Evolutionary conservation across 2,329 filamentous ascomycete genomes (phyloP).

Genomic region (Penicillium vulpinum): DNA sequence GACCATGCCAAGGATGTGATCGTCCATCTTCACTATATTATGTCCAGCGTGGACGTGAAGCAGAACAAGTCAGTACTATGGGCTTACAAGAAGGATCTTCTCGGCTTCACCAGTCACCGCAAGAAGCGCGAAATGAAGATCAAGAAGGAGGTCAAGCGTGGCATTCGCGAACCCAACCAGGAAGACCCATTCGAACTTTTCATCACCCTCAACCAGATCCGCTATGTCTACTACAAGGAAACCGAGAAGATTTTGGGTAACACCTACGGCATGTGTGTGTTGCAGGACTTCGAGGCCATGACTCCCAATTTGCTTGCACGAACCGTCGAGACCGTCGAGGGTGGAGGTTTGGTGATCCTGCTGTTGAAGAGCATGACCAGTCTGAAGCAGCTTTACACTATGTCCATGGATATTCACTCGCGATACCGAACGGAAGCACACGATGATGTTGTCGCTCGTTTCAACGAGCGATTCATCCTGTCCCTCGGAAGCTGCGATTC

Average conservation of each 20-base stretch:
- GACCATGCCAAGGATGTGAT: constrained; percentile 95
- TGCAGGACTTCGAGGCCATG: constrained; percentile 96
- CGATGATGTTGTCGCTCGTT: constrained; percentile 88
- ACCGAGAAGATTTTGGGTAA: constrained; percentile 98
- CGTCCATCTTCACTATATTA: constrained; percentile 90
- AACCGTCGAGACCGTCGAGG: constrained; percentile 96
- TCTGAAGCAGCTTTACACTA: constrained; percentile 91
- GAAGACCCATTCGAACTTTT: constrained; percentile 98
- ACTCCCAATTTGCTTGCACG: constrained; percentile 95
- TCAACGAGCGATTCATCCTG: constrained; percentile 96
- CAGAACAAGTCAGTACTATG: constrained; percentile 95
- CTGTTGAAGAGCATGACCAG: constrained; percentile 95
- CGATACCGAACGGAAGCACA: constrained; percentile 96
- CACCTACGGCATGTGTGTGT: constrained; percentile 96
- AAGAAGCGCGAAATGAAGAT: constrained; percentile 99
- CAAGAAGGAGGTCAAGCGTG: constrained; percentile 95
- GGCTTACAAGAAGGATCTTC: constrained; percentile 97
- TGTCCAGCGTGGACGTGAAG: constrained; percentile 85
- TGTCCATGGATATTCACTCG: constrained; percentile 97
- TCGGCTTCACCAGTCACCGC: constrained; percentile 92
- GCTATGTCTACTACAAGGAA: constrained; percentile 99
- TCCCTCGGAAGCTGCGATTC: constrained; percentile 93
- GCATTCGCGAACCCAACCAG: constrained; percentile 84
- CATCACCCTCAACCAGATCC: constrained; percentile 92
- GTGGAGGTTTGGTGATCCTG: constrained; percentile 85